phyloP scores from a whole-genome alignment of 2,329 filamentous ascomycete genomes.

The Scedosporium minutisporum region DNA sequence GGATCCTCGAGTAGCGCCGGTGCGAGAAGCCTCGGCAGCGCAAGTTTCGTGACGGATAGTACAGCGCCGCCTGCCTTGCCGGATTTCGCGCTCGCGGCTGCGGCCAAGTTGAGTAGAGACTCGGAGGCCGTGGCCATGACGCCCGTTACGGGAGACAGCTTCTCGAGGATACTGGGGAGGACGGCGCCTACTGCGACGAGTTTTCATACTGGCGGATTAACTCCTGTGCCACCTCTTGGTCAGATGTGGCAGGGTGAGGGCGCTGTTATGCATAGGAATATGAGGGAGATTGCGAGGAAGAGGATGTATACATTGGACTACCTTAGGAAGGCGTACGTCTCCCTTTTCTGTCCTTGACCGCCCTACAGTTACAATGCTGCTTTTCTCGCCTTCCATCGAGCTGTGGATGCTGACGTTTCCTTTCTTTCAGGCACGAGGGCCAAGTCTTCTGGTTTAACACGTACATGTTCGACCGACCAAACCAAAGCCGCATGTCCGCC shows the following conservation, averaged over 20 bases:
- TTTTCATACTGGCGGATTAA: conserved; percentile 14
- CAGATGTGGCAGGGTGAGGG: conserved; percentile 26
- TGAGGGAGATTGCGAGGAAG: conserved; percentile 83
- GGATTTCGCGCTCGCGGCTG: conserved; percentile 41
- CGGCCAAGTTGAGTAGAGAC: conserved; percentile 31
- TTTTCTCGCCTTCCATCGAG: neutral
- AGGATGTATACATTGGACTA: conserved; percentile 92
- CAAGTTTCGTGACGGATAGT: conserved; percentile 31
- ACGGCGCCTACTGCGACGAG: conserved; percentile 26
- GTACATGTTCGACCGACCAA: conserved; percentile 75
- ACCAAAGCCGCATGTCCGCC: conserved; percentile 74
- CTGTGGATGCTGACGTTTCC: neutral
- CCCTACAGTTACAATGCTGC: neutral
- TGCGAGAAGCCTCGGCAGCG: conserved; percentile 24
- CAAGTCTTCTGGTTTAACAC: conserved; percentile 98
- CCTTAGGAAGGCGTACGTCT: conserved; percentile 73
- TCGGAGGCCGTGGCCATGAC: conserved; percentile 16
- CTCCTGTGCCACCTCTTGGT: conserved; percentile 15
- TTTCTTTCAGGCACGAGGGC: conserved; percentile 65
- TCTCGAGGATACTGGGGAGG: conserved; percentile 34
- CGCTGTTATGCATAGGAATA: conserved; percentile 45
- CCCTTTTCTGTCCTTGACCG: neutral
- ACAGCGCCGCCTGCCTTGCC: conserved; percentile 42
- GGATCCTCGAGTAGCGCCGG: conserved; percentile 29
- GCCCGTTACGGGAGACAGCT: conserved; percentile 23